Evolutionary conservation across 1,139 yeast genomes (phyloP).

Genomic region (Candida labiduridarum): DNA sequence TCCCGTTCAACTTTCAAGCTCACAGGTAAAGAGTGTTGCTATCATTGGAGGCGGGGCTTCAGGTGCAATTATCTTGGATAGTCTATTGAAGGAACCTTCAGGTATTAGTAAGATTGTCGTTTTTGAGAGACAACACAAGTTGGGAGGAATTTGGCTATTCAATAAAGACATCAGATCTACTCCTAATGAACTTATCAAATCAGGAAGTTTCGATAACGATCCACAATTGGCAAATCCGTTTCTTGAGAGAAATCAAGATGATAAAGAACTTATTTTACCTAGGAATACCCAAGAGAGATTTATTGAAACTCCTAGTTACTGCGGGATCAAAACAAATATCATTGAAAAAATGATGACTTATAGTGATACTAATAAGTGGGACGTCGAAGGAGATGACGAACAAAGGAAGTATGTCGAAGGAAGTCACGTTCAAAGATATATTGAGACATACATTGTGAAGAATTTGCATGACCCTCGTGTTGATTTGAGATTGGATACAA

Average conservation of each 20-base stretch:
- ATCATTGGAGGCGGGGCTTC: slow-evolving; percentile 58
- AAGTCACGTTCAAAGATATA: slow-evolving; percentile 30
- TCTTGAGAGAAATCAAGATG: slow-evolving; percentile 8
- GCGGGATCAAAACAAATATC: slow-evolving; percentile 41
- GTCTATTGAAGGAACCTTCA: slow-evolving; percentile 33
- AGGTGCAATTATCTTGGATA: slow-evolving; percentile 47
- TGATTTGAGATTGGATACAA: slow-evolving; percentile 29
- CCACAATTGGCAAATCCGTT: slow-evolving; percentile 38
- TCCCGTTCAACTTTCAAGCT: slow-evolving; percentile 13
- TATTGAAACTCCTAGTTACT: slow-evolving; percentile 42
- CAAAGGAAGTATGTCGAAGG: slow-evolving; percentile 31
- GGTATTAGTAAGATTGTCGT: slow-evolving; percentile 24
- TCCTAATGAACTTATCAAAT: slow-evolving; percentile 25
- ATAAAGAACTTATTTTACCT: slow-evolving; percentile 13
- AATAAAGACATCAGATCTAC: slow-evolving; percentile 24
- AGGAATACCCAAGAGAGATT: slow-evolving; percentile 25
- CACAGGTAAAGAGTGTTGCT: slow-evolving; percentile 35
- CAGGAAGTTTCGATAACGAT: slow-evolving; percentile 28
- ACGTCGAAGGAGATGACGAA: slow-evolving; percentile 25
- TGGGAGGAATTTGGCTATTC: slow-evolving; percentile 39
- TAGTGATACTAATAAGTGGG: slow-evolving; percentile 40
- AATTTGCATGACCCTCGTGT: slow-evolving; percentile 22
- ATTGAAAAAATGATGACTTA: slow-evolving; percentile 49
- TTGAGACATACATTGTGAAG: slow-evolving; percentile 33
- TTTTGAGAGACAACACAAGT: slow-evolving; percentile 29